Conservation (phyloP, 1,139 yeast species). For the Yamadazyma pseudoaaseri region DNA sequence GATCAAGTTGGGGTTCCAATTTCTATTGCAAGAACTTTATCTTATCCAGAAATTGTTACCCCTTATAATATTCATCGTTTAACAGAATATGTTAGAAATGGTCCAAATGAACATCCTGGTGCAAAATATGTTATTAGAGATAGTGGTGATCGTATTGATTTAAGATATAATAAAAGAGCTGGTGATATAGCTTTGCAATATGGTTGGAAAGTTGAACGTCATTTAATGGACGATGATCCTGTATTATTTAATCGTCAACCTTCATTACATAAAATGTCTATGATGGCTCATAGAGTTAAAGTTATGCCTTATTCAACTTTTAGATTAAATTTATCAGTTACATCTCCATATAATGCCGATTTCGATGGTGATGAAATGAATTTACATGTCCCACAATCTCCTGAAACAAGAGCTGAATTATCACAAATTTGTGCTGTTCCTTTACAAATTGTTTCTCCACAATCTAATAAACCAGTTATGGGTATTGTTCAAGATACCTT, state of each 20-base stretch:
- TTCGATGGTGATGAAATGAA: conserved; percentile 99
- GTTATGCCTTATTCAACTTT: conserved; percentile 99
- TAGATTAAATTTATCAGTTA: conserved; percentile 92
- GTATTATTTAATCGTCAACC: conserved; percentile 99
- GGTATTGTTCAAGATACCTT: conserved; percentile 99
- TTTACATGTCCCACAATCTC: conserved; percentile 98
- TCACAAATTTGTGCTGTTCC: conserved; percentile 97
- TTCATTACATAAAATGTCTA: conserved; percentile 97
- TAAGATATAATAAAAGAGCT: conserved; percentile 95
- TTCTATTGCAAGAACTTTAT: conserved; percentile 90
- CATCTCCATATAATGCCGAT: conserved; percentile 99
- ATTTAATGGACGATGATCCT: conserved; percentile 95
- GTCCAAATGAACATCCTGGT: conserved; percentile 99
- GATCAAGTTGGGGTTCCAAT: conserved; percentile 99
- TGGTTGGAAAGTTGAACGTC: conserved; percentile 99
- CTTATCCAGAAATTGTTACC: conserved; percentile 97
- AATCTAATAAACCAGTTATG: conserved; percentile 98
- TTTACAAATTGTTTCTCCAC: conserved; percentile 95
- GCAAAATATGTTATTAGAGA: conserved; percentile 98
- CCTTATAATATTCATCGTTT: conserved; percentile 93
- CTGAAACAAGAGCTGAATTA: conserved; percentile 95
- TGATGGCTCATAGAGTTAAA: conserved; percentile 99
- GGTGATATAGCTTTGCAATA: conserved; percentile 97
- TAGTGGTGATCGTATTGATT: conserved; percentile 97
- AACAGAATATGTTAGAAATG: conserved; percentile 92